Base-by-base conservation (phyloP, 2,329 filamentous ascomycete species). In the Apiospora malaysiana region DNA sequence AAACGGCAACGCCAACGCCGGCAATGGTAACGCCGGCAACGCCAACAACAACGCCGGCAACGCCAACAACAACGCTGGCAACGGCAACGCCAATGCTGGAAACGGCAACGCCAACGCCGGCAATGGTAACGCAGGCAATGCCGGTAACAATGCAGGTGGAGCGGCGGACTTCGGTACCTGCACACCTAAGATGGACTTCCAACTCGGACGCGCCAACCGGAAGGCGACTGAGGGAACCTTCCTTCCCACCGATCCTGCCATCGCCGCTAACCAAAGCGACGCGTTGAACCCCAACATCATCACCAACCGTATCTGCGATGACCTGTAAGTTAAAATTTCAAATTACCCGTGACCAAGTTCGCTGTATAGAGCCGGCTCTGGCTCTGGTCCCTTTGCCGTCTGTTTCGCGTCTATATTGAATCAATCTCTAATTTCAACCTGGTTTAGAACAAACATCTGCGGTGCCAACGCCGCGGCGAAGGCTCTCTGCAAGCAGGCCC, bases 231-330 rank as follows among this genome's bases (percentile, higher is more conserved):
- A 89, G 78, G 87, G 85, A 75, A 89, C 88, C 63, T 91, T 91
- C 84, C 83, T 89, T 74, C 86, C 89, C 59, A 84, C 82, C 23
- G 89, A 91, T 76, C 79, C 85, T 8, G 76, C 87, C 9, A 85
- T 89, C 46, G 85, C 85, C 74, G 78, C 87, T 76, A 88, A 87
- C 63, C 88, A 90, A 79, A 79, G 66, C 72, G 88, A 90, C 72
- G 87, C 88, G 46, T 80, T 90, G 16, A 90, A 90, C 84, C 88
- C 88, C 47, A 88, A 87, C 81, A 90, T 90, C 82, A 90, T 90
- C 82, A 90, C 87, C 76, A 90, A 89, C 81, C 84, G 87, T 23
- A 85, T 90, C 74, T 89, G 87, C 81, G 86, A 90, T 80, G 87
- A 89, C 78, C 82, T 90, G 32, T 32, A 32, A 32, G 32, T 32